Evolutionary conservation across 345 rosid genomes (phyloP).

Genomic region (Rhizophora mangle): DNA sequence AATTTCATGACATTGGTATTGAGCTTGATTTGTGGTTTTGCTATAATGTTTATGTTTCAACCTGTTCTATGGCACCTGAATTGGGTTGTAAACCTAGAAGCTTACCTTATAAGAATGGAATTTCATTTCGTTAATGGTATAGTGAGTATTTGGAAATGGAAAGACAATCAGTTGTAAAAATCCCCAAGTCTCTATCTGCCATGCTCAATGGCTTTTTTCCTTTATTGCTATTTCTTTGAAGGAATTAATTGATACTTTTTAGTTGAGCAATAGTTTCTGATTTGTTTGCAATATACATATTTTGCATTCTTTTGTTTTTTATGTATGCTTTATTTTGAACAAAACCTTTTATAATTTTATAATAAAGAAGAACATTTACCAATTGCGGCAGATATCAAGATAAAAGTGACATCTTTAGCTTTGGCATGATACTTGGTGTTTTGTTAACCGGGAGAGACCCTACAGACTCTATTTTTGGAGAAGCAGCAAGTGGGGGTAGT

Average conservation of each 20-base stretch:
- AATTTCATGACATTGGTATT: not conserved
- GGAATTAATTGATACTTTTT: no score
- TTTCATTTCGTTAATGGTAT: not conserved
- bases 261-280: no score
- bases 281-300: no score
- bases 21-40: not conserved
- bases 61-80: not conserved
- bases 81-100: not conserved
- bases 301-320: no score
- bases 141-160: not conserved
- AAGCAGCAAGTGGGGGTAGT: conserved; percentile 57
- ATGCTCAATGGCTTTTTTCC: no score
- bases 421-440: conserved; percentile 87
- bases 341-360: not conserved
- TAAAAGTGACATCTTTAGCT: conserved; percentile 88
- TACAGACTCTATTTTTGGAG: conserved; percentile 54
- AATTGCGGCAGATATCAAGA: conserved; percentile 61
- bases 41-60: not conserved
- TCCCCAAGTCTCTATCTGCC: no score
- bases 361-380: not conserved
- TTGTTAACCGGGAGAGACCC: conserved; percentile 83
- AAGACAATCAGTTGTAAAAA: not conserved
- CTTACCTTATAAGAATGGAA: not conserved
- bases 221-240: no score
- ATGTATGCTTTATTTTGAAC: no score